Base-by-base conservation (phyloP, 345 rosid species). In the Sisymbrium altissimum region DNA sequence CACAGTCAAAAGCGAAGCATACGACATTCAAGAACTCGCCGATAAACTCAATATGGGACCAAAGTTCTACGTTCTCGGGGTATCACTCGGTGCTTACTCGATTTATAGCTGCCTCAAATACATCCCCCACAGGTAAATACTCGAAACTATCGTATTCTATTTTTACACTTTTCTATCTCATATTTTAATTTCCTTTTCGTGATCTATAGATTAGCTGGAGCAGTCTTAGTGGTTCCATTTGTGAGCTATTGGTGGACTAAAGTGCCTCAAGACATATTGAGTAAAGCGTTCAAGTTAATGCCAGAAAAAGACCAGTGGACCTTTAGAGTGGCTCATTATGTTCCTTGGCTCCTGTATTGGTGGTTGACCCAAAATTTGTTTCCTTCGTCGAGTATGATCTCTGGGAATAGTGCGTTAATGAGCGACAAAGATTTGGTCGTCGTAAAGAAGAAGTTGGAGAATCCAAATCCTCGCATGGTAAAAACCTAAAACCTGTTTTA, bases 321-420 rank as follows among this genome's bases (percentile, higher is more conserved):
- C 9, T 89, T 84, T 74, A 71, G 77, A 18, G 78, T 94, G 17
- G 96, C 95, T 33, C 86, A 84, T 78, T 78, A 83, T 27, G 67
- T 81, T 36, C 98, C 96, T 8, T 91, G 96, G 93, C 39, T 94
- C 25, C 76, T 91, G 57, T 66, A 89, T 83, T 88, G 95, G 95
- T 94, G 96, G 96, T 82, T 94, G 87, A 79, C 86, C 21, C 96
- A 91, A 72, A 94, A 94, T 71, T 80, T 84, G 86, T 89, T 91
- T 75, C 75, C 92, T 27, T 70, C 92, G 1, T 75, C 84, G 49
- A 85, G 87, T 66, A 58, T 86, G 2, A 32, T 78, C 78, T 39
- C 87, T 0, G 83, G 91, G 23, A 82, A 82, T 62, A 59, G 9
- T 40, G 79, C 80, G 0, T n/a, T 84, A 55, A 81, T 80, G 45